Base-by-base conservation (phyloP, 371 early-diverging fungal genomes). In the Dinochytrium kinnereticum region DNA sequence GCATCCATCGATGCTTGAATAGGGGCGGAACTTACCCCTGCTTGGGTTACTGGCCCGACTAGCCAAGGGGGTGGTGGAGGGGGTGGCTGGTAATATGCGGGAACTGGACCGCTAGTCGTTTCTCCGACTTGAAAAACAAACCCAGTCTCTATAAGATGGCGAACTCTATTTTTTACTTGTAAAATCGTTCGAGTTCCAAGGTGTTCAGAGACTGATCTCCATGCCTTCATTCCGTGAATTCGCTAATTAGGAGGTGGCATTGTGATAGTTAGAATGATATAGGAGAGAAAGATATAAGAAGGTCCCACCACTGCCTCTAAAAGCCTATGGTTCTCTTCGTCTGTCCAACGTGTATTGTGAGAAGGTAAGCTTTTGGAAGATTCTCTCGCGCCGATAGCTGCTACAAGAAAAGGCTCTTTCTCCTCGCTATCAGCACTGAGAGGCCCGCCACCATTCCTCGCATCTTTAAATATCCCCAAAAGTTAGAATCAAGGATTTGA, bases 131-230 rank as follows among this genome's bases (percentile, higher is more conserved):
- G 38, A 70, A 73, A 75, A 2, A 72, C 59, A 2, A 71, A 53
- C 37, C 80, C 67, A 33, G 65, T 36, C 0, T 82, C 72, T 2
- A 81, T 70, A 65, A 90, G 77, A 76, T 92, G 90, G 39, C 90
- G 81, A 28, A 90, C 90, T 70, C 88, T 90, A 37, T 90, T 90
- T 71, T 90, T 91, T 70, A 90, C 89, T 76, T 92, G 92, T 3
- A 89, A 68, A 2, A 90, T 77, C 49, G 86, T 90, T 31, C 91
- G 76, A 21, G 90, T 89, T 24, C 81, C 79, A 26, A 92, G 81
- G 31, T 82, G 74, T 10, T 82, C 79, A 2, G 90, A 80, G 38
- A 92, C 86, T 1, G 71, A 70, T 61, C 87, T 88, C 92, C 92
- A 92, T 51, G 87, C 84, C 17, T 91, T 92, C 66, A 87, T 86